Conservation (phyloP, 768 basidiomycete species). For the Trametes gibbosa region DNA sequence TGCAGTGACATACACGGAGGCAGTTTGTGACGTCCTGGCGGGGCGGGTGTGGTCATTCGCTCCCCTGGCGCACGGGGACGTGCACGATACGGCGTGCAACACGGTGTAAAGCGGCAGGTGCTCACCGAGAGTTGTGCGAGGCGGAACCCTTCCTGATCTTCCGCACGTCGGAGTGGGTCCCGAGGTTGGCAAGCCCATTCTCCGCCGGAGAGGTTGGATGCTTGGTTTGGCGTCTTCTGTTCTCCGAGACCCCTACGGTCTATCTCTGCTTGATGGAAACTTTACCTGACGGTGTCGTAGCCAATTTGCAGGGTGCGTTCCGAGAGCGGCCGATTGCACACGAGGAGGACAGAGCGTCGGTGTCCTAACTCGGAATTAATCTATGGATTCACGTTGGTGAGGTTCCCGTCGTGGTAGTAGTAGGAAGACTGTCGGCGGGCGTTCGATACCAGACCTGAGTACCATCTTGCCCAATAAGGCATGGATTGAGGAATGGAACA, state of each 20-base stretch:
- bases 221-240: background rate
- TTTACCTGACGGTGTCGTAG: background rate
- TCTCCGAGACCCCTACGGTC: background rate
- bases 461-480: slow-evolving; percentile 1
- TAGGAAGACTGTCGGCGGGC: no score
- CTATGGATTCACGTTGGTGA: background rate
- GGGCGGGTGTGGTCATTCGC: background rate
- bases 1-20: background rate
- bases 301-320: background rate
- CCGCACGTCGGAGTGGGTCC: background rate
- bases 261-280: background rate
- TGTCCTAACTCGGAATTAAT: background rate
- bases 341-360: background rate
- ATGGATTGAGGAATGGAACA: slow-evolving; percentile 15
- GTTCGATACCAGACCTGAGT: background rate
- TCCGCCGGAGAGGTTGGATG: background rate
- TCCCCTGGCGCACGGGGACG: background rate
- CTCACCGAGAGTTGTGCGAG: background rate
- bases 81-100: background rate
- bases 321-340: background rate
- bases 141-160: background rate
- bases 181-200: background rate
- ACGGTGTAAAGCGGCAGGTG: background rate
- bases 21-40: background rate
- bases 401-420: background rate